A percentile compares a stretch with the other conserved stretches of the same genome.
These are phyloP conservation scores for Podila epicladia DNA, from an alignment of 192 early-diverging fungal species.

Conservation along the genomic window DNA sequence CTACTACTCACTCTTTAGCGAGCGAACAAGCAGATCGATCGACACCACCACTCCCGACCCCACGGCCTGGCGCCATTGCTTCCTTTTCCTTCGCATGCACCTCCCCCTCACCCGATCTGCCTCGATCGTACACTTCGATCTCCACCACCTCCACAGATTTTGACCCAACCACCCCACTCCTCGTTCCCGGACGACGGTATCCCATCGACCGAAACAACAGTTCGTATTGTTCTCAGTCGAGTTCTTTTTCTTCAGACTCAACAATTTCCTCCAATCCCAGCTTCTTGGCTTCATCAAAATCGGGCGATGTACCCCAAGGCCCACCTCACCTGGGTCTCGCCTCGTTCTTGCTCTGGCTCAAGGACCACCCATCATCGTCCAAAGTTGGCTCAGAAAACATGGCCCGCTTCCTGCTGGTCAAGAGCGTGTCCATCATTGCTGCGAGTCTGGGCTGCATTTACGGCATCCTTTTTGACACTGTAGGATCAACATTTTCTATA, in stretches of 20 bases:
- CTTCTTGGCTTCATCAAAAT: not conserved
- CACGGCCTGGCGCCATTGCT: not conserved
- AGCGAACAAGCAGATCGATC: too few relatives aligned
- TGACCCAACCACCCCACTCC: not conserved
- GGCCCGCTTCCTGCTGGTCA: constrained; percentile 7
- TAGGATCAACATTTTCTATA: constrained; percentile 14
- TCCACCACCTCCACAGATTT: not conserved
- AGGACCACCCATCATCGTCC: constrained; percentile 6
- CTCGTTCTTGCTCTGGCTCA: constrained; percentile 4
- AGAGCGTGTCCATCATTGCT: constrained; percentile 16
- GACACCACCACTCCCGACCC: not conserved
- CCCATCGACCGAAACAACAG: not conserved
- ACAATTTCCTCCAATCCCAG: not conserved
- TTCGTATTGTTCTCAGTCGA: not conserved
- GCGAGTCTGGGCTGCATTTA: constrained; percentile 43
- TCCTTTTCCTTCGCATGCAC: constrained; percentile 4
- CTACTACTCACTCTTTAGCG: too few relatives aligned
- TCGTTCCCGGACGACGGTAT: not conserved
- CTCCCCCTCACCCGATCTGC: not conserved
- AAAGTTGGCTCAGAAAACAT: constrained; percentile 5
- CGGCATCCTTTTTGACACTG: constrained; percentile 36
- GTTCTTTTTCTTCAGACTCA: not conserved
- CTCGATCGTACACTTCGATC: not conserved
- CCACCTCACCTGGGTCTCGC: not conserved
- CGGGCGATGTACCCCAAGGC: not conserved